Evolutionary conservation across 768 basidiomycete genomes (phyloP).

Genomic region (Hirschioporus abietinus): DNA sequence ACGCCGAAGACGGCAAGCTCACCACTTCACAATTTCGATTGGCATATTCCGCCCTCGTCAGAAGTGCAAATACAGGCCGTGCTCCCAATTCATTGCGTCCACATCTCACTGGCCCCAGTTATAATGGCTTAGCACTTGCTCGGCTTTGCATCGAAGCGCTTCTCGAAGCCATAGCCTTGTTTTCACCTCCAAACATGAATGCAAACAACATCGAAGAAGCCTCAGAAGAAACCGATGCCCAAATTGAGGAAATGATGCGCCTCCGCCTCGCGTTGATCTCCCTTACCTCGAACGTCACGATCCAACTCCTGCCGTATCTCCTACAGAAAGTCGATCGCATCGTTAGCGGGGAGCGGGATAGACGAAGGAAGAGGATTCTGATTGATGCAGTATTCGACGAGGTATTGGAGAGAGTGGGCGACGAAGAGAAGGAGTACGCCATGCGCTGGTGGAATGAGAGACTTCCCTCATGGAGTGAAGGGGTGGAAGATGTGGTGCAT

Average conservation of each 20-base stretch:
- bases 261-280: conserved; percentile 64
- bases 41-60: conserved; percentile 69
- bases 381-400: conserved; percentile 56
- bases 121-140: conserved; percentile 40
- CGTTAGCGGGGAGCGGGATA: conserved; percentile 21
- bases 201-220: conserved; percentile 9
- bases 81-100: conserved; percentile 4
- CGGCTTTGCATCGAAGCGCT: conserved; percentile 65
- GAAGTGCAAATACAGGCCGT: conserved; percentile 38
- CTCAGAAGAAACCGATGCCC: conserved; percentile 9
- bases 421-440: conserved; percentile 60
- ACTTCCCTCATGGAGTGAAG: neutral
- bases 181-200: conserved; percentile 17
- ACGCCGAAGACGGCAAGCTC: conserved; percentile 55
- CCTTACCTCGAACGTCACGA: conserved; percentile 56
- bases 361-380: conserved; percentile 36
- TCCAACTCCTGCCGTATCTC: conserved; percentile 47
- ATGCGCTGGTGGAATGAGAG: conserved; percentile 69
- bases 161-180: conserved; percentile 43
- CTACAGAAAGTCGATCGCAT: conserved; percentile 42
- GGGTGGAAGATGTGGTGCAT: neutral
- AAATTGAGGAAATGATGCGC: conserved; percentile 36
- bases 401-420: conserved; percentile 58
- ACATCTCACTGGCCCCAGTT: neutral
- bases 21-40: conserved; percentile 62